phyloP scores from a whole-genome alignment of 495 filamentous ascomycete genomes.

The Gamarada debralockiae region DNA sequence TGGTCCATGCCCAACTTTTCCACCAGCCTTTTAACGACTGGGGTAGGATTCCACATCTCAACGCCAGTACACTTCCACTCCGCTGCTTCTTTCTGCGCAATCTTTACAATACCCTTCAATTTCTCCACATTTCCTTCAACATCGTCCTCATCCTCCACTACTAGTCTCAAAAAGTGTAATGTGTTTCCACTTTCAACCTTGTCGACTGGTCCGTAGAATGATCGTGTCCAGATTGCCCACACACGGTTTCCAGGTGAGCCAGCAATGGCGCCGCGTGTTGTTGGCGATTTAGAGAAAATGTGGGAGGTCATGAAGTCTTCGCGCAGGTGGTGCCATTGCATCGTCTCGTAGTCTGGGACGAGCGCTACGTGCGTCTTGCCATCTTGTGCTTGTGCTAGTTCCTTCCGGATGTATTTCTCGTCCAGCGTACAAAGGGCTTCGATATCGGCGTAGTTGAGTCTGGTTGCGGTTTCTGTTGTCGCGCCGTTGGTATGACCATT shows the following conservation, averaged over 20 bases:
- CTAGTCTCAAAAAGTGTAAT: constrained; percentile 73
- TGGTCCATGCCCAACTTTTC: constrained; percentile 29
- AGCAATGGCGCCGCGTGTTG: constrained; percentile 66
- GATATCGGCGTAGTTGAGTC: constrained; percentile 37
- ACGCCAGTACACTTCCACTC: constrained; percentile 40
- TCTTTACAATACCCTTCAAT: constrained; percentile 35
- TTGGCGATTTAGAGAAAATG: constrained; percentile 45
- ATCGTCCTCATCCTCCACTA: constrained; percentile 56
- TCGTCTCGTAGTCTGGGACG: constrained; percentile 65
- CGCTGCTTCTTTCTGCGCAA: constrained; percentile 37
- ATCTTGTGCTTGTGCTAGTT: constrained; percentile 27
- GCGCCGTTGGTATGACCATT: background rate
- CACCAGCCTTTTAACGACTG: constrained; percentile 30
- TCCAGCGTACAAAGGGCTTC: constrained; percentile 54
- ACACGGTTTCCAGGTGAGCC: constrained; percentile 47
- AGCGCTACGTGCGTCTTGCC: constrained; percentile 57
- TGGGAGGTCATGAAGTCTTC: constrained; percentile 76
- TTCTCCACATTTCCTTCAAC: constrained; percentile 34
- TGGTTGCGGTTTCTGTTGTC: constrained; percentile 4
- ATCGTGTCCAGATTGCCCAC: constrained; percentile 81
- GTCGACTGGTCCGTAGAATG: constrained; percentile 50
- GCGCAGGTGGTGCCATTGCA: constrained; percentile 81
- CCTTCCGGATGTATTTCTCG: constrained; percentile 40
- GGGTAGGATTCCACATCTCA: constrained; percentile 48
- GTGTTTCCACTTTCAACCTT: constrained; percentile 49